Evolutionary conservation across 768 basidiomycete species (phyloP), one percentile per base, ranked within the genome.

Genomic region (Galerina marginata): DNA sequence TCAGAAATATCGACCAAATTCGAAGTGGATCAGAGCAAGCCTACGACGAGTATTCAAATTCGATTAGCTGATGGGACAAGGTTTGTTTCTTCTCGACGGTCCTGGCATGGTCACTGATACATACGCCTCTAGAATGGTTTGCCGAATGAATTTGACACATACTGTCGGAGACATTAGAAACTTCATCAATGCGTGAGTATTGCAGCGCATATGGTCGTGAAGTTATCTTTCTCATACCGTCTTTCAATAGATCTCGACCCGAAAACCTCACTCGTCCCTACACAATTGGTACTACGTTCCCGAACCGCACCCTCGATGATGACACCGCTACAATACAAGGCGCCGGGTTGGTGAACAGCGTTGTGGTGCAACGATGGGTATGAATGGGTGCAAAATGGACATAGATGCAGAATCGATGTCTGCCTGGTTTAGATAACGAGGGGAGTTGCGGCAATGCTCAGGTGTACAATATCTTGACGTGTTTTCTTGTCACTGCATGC

Each of bases 11-110:
- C 67, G 33, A 82, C 88, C 10, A 76, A 77, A 55, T 96, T 95
- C 69, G 86, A 90, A 72, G 93, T 98, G 9, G 95, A 99, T 70
- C 85, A 86, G 72, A 83, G 77, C 14, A 79, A 83, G 72, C 96
- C 96, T 5, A 91, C 88, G 48, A 97, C 96, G 43, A 93, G 87
- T 72, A 81, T 99, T 10, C 97, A 98, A 77, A 84, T 99, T 58
- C 81, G 97, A 56, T 70, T 99, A 55, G 93, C 92, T 9, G 95
- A 96, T 74, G 96, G 96, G 9, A 92, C 93, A 15, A 85, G 93
- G 92, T 91, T 63, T 6, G 75, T 67, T 62, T 44, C 54, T 14
- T 56, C 20, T 40, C 56, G 48, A 39, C 25, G 10, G 20, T n/a
- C 23, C 25, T 29, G 9, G 9, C 6, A 48, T n/a, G 23, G 20